Conservation (phyloP, 2,329 filamentous ascomycete species). For the Microsporum audouinii region DNA sequence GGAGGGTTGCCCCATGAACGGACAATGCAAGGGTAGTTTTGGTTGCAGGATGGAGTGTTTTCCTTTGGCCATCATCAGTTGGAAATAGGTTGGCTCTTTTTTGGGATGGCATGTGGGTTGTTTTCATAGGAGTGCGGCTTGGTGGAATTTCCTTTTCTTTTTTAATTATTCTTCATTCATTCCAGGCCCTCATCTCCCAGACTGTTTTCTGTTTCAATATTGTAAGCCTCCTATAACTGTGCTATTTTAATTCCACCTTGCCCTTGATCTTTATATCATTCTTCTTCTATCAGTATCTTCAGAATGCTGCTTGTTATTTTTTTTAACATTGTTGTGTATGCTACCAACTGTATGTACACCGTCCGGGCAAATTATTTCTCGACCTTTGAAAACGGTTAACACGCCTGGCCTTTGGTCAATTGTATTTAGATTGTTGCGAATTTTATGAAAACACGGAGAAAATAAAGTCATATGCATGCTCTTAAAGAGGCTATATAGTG, state of each 20-base stretch:
- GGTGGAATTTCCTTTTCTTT: conserved; percentile 10
- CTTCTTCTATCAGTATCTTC: background rate
- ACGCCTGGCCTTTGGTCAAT: background rate
- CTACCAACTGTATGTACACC: too few species aligned
- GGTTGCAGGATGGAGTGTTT: conserved; percentile 15
- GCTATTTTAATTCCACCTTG: background rate
- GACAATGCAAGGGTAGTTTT: conserved; percentile 13
- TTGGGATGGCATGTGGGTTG: conserved; percentile 14
- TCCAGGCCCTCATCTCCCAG: background rate
- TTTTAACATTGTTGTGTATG: too few species aligned
- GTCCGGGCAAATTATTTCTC: background rate
- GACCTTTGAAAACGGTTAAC: background rate
- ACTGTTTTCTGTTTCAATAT: background rate
- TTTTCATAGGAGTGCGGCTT: conserved; percentile 13
- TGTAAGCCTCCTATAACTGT: background rate
- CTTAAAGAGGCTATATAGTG: background rate
- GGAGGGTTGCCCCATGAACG: conserved; percentile 8
- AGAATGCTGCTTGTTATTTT: background rate
- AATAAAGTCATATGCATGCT: background rate
- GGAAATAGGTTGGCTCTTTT: conserved; percentile 13
- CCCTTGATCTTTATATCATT: background rate
- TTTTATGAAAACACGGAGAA: background rate
- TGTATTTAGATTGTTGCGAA: background rate
- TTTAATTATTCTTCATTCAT: background rate
- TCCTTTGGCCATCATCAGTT: conserved; percentile 14